phyloP scores from a whole-genome alignment of 495 filamentous ascomycete genomes.

The Symbiotaphrina buchneri region DNA sequence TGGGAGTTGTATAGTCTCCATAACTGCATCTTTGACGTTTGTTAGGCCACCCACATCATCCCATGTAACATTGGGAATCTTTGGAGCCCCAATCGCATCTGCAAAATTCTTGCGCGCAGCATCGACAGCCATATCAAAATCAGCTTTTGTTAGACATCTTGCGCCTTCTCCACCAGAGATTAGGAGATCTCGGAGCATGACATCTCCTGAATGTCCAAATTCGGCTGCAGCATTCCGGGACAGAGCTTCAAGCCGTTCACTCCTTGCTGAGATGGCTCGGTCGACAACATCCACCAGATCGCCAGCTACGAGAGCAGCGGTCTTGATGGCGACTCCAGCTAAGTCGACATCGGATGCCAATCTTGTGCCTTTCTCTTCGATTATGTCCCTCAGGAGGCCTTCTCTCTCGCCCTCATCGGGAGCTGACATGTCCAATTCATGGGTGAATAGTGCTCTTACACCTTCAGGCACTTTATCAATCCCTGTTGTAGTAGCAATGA shows the following conservation, averaged over 20 bases:
- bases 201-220: slow-evolving; percentile 10
- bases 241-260: slow-evolving; percentile 47
- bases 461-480: slow-evolving; percentile 84
- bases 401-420: slow-evolving; percentile 87
- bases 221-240: slow-evolving; percentile 1
- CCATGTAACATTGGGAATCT: slow-evolving; percentile 95
- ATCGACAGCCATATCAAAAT: slow-evolving; percentile 81
- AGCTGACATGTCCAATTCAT: slow-evolving; percentile 83
- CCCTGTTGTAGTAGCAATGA: slow-evolving; percentile 86
- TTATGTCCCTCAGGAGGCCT: slow-evolving; percentile 55
- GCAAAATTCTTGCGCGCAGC: slow-evolving; percentile 93
- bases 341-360: slow-evolving; percentile 67
- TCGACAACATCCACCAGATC: slow-evolving; percentile 90
- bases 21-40: slow-evolving; percentile 86
- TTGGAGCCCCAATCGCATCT: slow-evolving; percentile 89
- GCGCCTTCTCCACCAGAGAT: slow-evolving; percentile 73
- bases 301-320: slow-evolving; percentile 83
- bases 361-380: slow-evolving; percentile 48
- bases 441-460: slow-evolving; percentile 75
- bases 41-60: slow-evolving; percentile 85
- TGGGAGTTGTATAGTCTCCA: slow-evolving; percentile 90
- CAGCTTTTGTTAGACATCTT: slow-evolving; percentile 55
- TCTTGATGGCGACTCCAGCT: slow-evolving; percentile 69
- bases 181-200: slow-evolving; percentile 60
- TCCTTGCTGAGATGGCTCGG: slow-evolving; percentile 54